Evolutionary conservation across 345 rosid species (phyloP).

Genomic region (Heritiera littoralis): DNA sequence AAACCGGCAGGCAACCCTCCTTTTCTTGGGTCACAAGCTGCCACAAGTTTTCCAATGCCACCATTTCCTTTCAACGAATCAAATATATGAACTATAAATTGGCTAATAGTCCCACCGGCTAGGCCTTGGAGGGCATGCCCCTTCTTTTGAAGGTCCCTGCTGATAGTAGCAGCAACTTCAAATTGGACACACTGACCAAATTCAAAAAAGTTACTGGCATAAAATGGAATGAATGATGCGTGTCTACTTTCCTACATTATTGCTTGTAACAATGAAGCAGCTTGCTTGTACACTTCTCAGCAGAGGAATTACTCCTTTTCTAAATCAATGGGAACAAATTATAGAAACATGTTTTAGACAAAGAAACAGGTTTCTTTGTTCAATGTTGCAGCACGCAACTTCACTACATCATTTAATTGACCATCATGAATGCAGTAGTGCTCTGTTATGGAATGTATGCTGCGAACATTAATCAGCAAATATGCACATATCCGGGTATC

Average conservation of each 20-base stretch:
- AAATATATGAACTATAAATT: conserved; percentile 47
- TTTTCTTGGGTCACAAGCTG: conserved; percentile 69
- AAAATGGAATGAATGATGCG: not conserved
- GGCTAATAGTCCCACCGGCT: conserved; percentile 47
- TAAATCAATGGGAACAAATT: not conserved
- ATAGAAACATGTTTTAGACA: not conserved
- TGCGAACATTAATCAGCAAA: not conserved
- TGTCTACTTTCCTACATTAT: not conserved
- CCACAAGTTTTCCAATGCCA: conserved; percentile 33
- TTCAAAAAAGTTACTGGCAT: not conserved
- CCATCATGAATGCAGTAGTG: not conserved
- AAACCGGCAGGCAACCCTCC: conserved; percentile 68
- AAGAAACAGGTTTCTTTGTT: not conserved
- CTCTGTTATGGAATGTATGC: not conserved
- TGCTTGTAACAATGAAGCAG: not conserved
- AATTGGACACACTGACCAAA: conserved; percentile 29
- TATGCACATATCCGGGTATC: not conserved
- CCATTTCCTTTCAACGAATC: conserved; percentile 10
- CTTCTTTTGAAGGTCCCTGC: conserved; percentile 40
- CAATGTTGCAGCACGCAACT: not conserved
- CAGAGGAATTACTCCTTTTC: not conserved
- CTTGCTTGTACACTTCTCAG: not conserved
- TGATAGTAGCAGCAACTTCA: conserved; percentile 43
- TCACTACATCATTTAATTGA: not conserved
- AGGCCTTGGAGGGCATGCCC: conserved; percentile 53